A percentile compares a stretch with the other conserved stretches of the same genome.
These are phyloP conservation scores for Pseudocercospora crystallina DNA, from an alignment of 2,329 filamentous ascomycete genomes.

Conservation along the genomic window DNA sequence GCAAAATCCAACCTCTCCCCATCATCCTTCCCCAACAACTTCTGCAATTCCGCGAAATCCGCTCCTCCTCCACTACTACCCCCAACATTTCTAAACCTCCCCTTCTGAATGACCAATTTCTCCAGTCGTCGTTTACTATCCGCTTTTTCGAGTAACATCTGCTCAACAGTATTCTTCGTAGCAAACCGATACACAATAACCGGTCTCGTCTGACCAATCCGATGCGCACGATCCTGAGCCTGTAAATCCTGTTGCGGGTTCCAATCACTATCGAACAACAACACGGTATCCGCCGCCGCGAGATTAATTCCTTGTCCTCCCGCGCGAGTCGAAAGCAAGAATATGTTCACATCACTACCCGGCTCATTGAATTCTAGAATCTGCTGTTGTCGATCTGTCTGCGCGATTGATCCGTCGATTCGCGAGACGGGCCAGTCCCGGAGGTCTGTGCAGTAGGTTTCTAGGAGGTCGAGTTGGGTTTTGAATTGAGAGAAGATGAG, in stretches of 20 bases:
- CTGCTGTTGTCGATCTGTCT: constrained; percentile 55
- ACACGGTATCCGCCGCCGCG: constrained; percentile 85
- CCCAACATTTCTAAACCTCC: constrained; percentile 64
- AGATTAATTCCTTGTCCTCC: constrained; percentile 96
- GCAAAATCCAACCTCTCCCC: constrained; percentile 61
- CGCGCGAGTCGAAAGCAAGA: constrained; percentile 84
- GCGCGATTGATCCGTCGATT: constrained; percentile 84
- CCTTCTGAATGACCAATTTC: constrained; percentile 93
- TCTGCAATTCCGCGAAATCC: constrained; percentile 50
- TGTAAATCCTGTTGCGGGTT: constrained; percentile 97
- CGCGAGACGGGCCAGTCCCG: constrained; percentile 80
- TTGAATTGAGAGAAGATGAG: constrained; percentile 97
- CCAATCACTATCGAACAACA: constrained; percentile 88
- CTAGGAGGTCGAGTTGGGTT: constrained; percentile 84
- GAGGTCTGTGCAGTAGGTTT: constrained; percentile 79
- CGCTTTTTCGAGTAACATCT: constrained; percentile 79
- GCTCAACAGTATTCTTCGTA: constrained; percentile 89
- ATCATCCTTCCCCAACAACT: constrained; percentile 60
- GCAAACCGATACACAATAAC: constrained; percentile 93
- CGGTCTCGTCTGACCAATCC: constrained; percentile 88
- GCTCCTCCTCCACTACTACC: constrained; percentile 51
- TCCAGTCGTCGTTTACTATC: constrained; percentile 90
- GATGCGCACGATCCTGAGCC: constrained; percentile 90
- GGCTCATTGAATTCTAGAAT: constrained; percentile 51
- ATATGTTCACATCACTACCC: constrained; percentile 58